phyloP scores from a whole-genome alignment of 2,329 filamentous ascomycete genomes.

The Calonectria crousiana region DNA sequence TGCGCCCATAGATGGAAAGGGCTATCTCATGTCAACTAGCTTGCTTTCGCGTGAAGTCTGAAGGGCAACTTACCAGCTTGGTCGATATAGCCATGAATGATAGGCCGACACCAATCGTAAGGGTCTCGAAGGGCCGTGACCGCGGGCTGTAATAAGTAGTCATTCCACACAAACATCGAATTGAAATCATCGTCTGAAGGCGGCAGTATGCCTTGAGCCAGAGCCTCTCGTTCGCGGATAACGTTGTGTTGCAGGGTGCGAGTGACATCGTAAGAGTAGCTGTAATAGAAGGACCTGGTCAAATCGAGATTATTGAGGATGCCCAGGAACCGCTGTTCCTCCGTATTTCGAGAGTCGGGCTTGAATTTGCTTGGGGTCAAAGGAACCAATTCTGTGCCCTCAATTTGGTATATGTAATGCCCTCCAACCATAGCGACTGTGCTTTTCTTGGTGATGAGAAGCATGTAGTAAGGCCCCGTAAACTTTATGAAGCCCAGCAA shows the following conservation, averaged over 20 bases:
- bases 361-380: slow-evolving; percentile 83
- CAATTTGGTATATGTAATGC: slow-evolving; percentile 95
- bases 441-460: slow-evolving; percentile 94
- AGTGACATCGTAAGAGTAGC: slow-evolving; percentile 97
- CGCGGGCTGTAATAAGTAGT: slow-evolving; percentile 85
- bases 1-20: slow-evolving; percentile 86
- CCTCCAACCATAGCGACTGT: slow-evolving; percentile 97
- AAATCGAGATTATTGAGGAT: slow-evolving; percentile 94
- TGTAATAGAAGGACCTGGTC: slow-evolving; percentile 95
- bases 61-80: slow-evolving; percentile 70
- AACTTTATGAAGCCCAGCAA: slow-evolving; percentile 95
- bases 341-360: slow-evolving; percentile 82
- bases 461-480: slow-evolving; percentile 96
- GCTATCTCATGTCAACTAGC: slow-evolving; percentile 50
- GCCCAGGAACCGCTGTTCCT: slow-evolving; percentile 88
- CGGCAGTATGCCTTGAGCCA: slow-evolving; percentile 73
- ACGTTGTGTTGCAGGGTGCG: slow-evolving; percentile 94
- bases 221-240: slow-evolving; percentile 78
- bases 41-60: background rate
- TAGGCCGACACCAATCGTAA: slow-evolving; percentile 95
- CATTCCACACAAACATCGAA: slow-evolving; percentile 98
- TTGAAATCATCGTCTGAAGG: slow-evolving; percentile 78
- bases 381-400: slow-evolving; percentile 91
- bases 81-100: slow-evolving; percentile 96
- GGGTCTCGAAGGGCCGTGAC: slow-evolving; percentile 78